phyloP scores from a whole-genome alignment of 805 yeast genomes.

The Ogataea degrootiae region DNA sequence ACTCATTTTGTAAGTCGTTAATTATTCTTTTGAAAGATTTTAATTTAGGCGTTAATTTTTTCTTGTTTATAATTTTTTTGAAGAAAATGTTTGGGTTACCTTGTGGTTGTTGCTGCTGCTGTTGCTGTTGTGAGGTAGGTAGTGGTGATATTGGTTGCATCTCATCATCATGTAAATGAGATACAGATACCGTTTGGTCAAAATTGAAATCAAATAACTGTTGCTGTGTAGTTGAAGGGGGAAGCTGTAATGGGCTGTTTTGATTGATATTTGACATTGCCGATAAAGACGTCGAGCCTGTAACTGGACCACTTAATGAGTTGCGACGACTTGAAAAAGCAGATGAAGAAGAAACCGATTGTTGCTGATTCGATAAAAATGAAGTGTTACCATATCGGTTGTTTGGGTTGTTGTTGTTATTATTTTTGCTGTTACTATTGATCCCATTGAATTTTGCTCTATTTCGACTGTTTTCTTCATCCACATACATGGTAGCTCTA shows the following conservation, averaged over 20 bases:
- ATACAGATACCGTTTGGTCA: slow-evolving; percentile 2
- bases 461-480: no score
- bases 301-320: slow-evolving; percentile 10
- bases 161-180: not conserved
- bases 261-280: not conserved
- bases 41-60: slow-evolving; percentile 29
- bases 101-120: not conserved
- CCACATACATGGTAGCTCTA: not conserved
- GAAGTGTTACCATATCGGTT: not conserved
- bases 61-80: slow-evolving; percentile 26
- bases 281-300: not conserved
- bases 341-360: slow-evolving; percentile 12
- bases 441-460: no score
- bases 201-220: not conserved
- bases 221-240: not conserved
- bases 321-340: slow-evolving; percentile 14
- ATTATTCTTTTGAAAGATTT: slow-evolving; percentile 32
- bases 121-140: not conserved
- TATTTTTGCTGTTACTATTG: not conserved
- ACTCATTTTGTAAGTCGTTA: slow-evolving; percentile 30
- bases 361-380: slow-evolving; percentile 1
- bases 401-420: not conserved
- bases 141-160: not conserved
- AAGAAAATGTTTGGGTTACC: slow-evolving; percentile 22
- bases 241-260: not conserved